Base-by-base conservation (phyloP, 495 filamentous ascomycete species). In the Achaetomiella virescens region DNA sequence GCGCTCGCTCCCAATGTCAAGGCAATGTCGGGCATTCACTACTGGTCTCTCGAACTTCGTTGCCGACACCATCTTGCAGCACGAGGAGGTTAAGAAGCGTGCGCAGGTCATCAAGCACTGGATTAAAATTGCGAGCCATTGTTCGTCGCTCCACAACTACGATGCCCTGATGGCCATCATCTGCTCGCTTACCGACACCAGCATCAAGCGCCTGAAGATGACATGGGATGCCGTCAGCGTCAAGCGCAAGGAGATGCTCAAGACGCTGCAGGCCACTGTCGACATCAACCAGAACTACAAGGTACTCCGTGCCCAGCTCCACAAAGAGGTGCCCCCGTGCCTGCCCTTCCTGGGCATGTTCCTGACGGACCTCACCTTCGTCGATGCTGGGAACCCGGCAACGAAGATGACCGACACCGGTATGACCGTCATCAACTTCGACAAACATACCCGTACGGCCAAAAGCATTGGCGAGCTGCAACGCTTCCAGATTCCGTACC, bases 301-400 rank as follows among this genome's bases (percentile, higher is more conserved):
- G 38, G 84, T 87, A n/a, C 84, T 99, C 27, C 89, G 95, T 43
- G 83, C 86, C 60, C 86, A 88, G 45, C 81, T 99, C 14, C 87
- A 95, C 60, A 85, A 86, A 61, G 88, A 92, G 43, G 86, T 95
- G 4, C 89, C 93, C 1, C 95, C 95, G 6, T 97, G 93, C 64
- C 77, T 99, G 21, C 95, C 95, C 1, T 99, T 97, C 62, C 79
- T 99, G n/a, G 95, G 95, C 47, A 95, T 91, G 61, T 97, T 96
- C 66, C 79, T 97, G 37, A 97, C 95, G 6, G 95, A 85, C 58
- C 78, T 90, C 33, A 89, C 86, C 9, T 89, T 90, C 61, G 86
- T 96, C 20, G 91, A 99, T 66, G 88, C 89, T 56, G 95, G 95
- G 55, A 99, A 99, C 71, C 87, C 88, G 45, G 82, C 88, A 7